Conservation (phyloP, 2,329 filamentous ascomycete genomes). For the Ceratocystis diversiconidia region DNA sequence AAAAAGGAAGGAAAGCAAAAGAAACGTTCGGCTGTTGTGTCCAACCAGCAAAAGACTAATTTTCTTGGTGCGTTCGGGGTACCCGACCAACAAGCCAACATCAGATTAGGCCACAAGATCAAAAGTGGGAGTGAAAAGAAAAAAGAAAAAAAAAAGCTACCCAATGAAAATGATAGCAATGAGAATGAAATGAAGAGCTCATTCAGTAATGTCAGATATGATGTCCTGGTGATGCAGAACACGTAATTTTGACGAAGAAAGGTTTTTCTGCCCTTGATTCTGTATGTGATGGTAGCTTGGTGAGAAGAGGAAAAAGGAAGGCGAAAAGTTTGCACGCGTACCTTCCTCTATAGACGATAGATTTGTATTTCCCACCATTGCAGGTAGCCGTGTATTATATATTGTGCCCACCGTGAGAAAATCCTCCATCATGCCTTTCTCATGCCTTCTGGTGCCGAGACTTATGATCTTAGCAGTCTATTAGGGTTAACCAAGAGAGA, state of each 20-base stretch:
- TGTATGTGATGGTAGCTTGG: neutral
- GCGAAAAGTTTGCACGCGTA: neutral
- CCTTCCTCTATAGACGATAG: neutral
- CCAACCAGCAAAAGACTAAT: neutral
- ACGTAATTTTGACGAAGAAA: neutral
- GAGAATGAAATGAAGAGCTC: neutral
- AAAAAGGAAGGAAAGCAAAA: neutral
- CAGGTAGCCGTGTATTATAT: neutral
- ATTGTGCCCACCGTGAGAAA: neutral
- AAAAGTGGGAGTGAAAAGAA: neutral
- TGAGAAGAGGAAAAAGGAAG: neutral
- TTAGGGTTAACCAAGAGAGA: neutral
- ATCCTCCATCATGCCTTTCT: too few species aligned
- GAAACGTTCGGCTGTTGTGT: neutral
- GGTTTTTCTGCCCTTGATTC: neutral
- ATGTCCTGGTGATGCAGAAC: too few species aligned
- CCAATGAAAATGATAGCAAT: neutral
- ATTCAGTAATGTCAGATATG: too few species aligned
- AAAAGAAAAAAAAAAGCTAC: neutral
- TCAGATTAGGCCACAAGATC: slow-evolving; percentile 5
- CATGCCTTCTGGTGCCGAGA: too few species aligned
- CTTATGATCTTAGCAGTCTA: too few species aligned
- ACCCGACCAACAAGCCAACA: neutral
- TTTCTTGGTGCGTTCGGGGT: neutral
- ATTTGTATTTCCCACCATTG: neutral